Percentiles rank a stretch among this genome's conserved stretches.
phyloP scores from a whole-genome alignment of 108 stramenopile species.

The Pseudonitzschia multistriata region DNA sequence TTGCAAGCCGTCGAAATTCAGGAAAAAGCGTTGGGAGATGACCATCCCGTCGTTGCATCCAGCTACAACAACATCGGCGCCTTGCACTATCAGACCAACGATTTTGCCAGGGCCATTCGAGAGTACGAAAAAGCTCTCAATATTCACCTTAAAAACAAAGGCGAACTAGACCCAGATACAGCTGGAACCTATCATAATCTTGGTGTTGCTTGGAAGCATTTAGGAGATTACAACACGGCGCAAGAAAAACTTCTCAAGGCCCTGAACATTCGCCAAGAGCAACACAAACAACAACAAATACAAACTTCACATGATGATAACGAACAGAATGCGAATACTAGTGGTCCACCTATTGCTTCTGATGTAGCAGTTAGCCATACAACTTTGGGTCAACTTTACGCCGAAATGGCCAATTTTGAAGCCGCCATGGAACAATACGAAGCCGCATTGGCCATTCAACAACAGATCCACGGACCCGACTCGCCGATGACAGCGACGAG shows the following conservation, averaged over 20 bases:
- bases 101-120: conserved; percentile 22
- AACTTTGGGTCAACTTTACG: conserved; percentile 24
- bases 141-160: conserved; percentile 18
- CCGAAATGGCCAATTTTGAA: conserved; percentile 18
- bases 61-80: conserved; percentile 34
- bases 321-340: background rate
- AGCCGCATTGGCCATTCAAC: conserved; percentile 27
- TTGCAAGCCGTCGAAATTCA: conserved; percentile 21
- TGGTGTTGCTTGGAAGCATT: conserved; percentile 27
- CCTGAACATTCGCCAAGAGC: conserved; percentile 20
- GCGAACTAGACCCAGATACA: conserved; percentile 22
- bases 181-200: conserved; percentile 41
- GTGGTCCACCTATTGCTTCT: background rate
- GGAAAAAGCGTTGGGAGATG: conserved; percentile 13
- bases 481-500: conserved; percentile 37
- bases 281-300: background rate
- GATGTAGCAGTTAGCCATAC: conserved; percentile 26
- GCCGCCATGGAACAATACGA: conserved; percentile 32
- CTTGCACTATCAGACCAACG: conserved; percentile 21
- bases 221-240: conserved; percentile 25
- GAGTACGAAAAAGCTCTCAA: conserved; percentile 33
- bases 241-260: conserved; percentile 28
- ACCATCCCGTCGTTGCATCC: conserved; percentile 30
- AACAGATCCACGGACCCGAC: conserved; percentile 16
- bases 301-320: background rate